Evolutionary conservation across 306 rosid species (phyloP).

Genomic region (Delonix regia): DNA sequence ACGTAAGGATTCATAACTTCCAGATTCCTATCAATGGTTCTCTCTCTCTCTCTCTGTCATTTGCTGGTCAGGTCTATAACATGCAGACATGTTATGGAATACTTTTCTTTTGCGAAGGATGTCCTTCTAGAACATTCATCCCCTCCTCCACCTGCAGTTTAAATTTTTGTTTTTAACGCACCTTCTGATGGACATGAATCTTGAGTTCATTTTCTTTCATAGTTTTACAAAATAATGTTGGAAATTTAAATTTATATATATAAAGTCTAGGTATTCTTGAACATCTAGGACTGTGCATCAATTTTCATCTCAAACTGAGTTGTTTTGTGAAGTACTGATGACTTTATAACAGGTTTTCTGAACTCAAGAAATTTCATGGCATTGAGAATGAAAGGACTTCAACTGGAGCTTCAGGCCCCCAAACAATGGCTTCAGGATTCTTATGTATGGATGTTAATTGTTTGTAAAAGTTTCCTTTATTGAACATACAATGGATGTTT

Average conservation of each 20-base stretch:
- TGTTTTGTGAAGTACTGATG: constrained; percentile 25
- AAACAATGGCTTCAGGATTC: constrained; percentile 79
- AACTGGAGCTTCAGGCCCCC: constrained; percentile 64
- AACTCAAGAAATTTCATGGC: constrained; percentile 78
- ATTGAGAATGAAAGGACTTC: constrained; percentile 74
- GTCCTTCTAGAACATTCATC: not conserved
- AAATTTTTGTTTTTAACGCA: not conserved
- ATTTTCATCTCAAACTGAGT: constrained; percentile 1
- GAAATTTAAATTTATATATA: constrained; percentile 15
- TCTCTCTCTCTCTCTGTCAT: not conserved
- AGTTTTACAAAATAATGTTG: constrained; percentile 12
- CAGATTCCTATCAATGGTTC: not conserved
- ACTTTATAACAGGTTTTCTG: constrained; percentile 62
- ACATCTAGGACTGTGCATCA: constrained; percentile 1
- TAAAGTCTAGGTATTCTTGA: not conserved
- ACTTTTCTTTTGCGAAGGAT: not conserved
- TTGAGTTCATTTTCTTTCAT: constrained; percentile 7
- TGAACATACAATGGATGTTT: constrained; percentile 14
- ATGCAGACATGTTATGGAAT: not conserved
- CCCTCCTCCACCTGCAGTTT: not conserved
- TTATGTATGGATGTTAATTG: constrained; percentile 54
- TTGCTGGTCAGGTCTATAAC: not conserved
- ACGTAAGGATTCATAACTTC: not conserved
- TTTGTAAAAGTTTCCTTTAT: not conserved
- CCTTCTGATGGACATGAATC: constrained; percentile 17